Evolutionary conservation across 257 asterid species (phyloP).

Genomic region (Solanum paucissectum): DNA sequence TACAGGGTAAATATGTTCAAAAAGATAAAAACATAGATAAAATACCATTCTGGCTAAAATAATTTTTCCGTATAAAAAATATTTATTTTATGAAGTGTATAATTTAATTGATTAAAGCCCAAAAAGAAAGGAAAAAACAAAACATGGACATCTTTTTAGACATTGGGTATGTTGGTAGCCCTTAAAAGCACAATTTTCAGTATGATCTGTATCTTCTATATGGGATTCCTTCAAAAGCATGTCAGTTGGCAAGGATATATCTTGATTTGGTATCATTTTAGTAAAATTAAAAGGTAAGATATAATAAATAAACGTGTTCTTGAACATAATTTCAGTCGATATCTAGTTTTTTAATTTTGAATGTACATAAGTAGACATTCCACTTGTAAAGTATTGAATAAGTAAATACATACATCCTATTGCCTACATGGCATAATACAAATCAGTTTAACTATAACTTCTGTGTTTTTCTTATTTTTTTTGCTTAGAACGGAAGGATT

Average conservation of each 20-base stretch:
- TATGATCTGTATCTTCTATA: neutral
- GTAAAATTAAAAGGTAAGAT: neutral
- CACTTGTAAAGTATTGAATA: too few species aligned
- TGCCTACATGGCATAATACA: neutral
- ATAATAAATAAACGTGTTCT: neutral
- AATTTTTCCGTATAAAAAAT: neutral
- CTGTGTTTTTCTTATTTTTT: too few species aligned
- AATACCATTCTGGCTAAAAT: too few species aligned
- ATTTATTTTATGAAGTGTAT: neutral
- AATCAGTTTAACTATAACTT: too few species aligned
- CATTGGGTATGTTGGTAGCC: neutral
- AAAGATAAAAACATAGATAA: too few species aligned
- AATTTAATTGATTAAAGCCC: neutral
- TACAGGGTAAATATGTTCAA: too few species aligned
- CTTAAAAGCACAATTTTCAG: neutral
- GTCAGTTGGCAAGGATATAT: neutral
- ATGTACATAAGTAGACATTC: too few species aligned
- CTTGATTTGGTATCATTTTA: neutral
- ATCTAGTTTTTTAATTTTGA: neutral
- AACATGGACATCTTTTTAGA: neutral
- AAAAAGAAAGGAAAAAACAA: neutral
- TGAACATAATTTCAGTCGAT: neutral
- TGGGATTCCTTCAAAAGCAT: neutral
- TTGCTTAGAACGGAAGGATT: too few species aligned
- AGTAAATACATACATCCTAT: too few species aligned